Evolutionary conservation across 139 green algal species (phyloP).

Genomic region (Picochlorum sp.): DNA sequence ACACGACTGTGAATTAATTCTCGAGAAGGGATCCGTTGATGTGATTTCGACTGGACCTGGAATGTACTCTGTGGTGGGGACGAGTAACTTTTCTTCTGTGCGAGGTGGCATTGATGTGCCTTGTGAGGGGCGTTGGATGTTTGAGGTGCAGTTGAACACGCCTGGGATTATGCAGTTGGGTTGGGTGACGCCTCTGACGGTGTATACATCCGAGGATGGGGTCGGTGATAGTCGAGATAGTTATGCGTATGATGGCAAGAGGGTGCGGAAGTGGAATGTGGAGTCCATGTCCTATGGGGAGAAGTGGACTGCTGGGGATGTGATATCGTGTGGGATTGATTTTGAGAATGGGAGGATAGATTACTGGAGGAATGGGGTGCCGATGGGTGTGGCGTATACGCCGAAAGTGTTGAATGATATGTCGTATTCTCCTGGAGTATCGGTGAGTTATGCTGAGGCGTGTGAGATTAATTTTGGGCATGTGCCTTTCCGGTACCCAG

Average conservation of each 20-base stretch:
- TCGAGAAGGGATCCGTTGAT: neutral
- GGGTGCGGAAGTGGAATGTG: conserved; percentile 77
- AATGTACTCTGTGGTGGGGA: conserved; percentile 5
- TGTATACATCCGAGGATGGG: conserved; percentile 86
- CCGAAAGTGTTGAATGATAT: conserved; percentile 32
- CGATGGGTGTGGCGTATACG: conserved; percentile 70
- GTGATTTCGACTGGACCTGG: conserved; percentile 18
- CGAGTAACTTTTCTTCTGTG: conserved; percentile 53
- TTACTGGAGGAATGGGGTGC: conserved; percentile 75
- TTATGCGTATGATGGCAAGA: conserved; percentile 66
- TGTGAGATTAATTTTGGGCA: conserved; percentile 31
- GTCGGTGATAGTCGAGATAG: conserved; percentile 81
- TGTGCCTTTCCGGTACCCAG: conserved; percentile 55
- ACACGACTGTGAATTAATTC: conserved; percentile 2
- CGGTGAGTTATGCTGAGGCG: conserved; percentile 42
- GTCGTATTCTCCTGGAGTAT: conserved; percentile 44
- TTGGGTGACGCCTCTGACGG: conserved; percentile 71
- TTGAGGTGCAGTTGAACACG: conserved; percentile 71
- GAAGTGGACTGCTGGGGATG: conserved; percentile 64
- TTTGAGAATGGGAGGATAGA: conserved; percentile 64
- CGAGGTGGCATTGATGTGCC: conserved; percentile 66
- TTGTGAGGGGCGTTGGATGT: conserved; percentile 60
- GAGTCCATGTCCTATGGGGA: conserved; percentile 57
- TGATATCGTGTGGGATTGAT: conserved; percentile 82
- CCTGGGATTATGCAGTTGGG: conserved; percentile 81